Evolutionary conservation across 2,329 filamentous ascomycete genomes (phyloP).

Genomic region (Epichloe bromicola): DNA sequence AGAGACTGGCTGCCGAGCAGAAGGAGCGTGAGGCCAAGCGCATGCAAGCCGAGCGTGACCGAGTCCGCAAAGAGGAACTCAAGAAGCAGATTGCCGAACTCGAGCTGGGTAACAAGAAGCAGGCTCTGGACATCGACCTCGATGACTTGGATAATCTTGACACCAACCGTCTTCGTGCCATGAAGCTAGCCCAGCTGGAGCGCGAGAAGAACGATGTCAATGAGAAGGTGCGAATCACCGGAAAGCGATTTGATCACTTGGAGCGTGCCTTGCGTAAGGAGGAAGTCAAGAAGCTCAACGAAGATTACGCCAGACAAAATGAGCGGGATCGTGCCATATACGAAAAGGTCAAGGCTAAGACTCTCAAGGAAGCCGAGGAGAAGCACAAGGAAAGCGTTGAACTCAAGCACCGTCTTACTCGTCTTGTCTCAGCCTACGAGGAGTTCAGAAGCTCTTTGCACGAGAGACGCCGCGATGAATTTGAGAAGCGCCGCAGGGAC

Average conservation of each 20-base stretch:
- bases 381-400: slow-evolving; percentile 90
- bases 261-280: slow-evolving; percentile 95
- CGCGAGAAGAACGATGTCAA: slow-evolving; percentile 96
- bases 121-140: slow-evolving; percentile 55
- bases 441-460: slow-evolving; percentile 70
- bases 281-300: slow-evolving; percentile 79
- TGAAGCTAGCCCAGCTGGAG: slow-evolving; percentile 92
- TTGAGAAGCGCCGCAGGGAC: slow-evolving; percentile 83
- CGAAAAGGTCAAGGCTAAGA: slow-evolving; percentile 65
- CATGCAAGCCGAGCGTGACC: slow-evolving; percentile 74
- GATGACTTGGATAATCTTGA: slow-evolving; percentile 78
- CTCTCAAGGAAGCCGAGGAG: slow-evolving; percentile 63
- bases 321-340: slow-evolving; percentile 68
- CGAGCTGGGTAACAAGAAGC: slow-evolving; percentile 65
- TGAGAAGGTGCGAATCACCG: slow-evolving; percentile 79
- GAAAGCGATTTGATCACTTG: slow-evolving; percentile 91
- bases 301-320: slow-evolving; percentile 76
- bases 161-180: slow-evolving; percentile 76
- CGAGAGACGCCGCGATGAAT: slow-evolving; percentile 83
- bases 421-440: slow-evolving; percentile 76
- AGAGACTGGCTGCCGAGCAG: slow-evolving; percentile 83
- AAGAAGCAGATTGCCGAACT: slow-evolving; percentile 87
- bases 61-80: slow-evolving; percentile 83
- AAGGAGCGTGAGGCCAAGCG: slow-evolving; percentile 80
- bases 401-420: slow-evolving; percentile 81